Conservation (phyloP, 495 filamentous ascomycete species). For the Podospora tetraspora region DNA sequence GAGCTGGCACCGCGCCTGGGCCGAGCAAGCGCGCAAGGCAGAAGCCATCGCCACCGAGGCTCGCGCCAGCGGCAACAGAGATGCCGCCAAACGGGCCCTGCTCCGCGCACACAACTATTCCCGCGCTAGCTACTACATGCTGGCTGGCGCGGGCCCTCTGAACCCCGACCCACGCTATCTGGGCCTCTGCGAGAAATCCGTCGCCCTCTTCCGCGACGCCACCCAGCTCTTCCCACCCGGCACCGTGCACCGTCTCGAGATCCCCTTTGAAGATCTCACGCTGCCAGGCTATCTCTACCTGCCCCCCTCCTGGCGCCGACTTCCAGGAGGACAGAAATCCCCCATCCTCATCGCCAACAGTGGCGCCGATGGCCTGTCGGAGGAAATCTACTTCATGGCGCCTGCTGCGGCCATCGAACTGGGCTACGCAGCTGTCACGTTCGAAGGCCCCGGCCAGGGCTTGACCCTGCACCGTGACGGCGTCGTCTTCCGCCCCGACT, state of each 20-base stretch:
- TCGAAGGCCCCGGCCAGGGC: slow-evolving; percentile 51
- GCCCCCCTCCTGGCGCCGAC: slow-evolving; percentile 18
- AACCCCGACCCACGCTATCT: slow-evolving; percentile 20
- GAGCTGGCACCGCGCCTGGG: slow-evolving; percentile 37
- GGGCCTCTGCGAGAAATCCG: slow-evolving; percentile 13
- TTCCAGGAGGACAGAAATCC: slow-evolving; percentile 24
- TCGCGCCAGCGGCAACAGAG: slow-evolving; percentile 16
- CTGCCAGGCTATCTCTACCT: slow-evolving; percentile 43
- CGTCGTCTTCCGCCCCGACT: slow-evolving; percentile 34
- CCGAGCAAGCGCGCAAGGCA: slow-evolving; percentile 23
- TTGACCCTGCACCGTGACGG: slow-evolving; percentile 29
- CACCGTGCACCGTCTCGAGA: slow-evolving; percentile 23
- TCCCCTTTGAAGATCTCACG: slow-evolving; percentile 36
- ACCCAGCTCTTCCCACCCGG: slow-evolving; percentile 10
- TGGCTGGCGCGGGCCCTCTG: slow-evolving; percentile 15
- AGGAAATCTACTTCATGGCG: slow-evolving; percentile 43
- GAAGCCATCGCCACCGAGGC: slow-evolving; percentile 34
- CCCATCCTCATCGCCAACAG: slow-evolving; percentile 39
- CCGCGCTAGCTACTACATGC: slow-evolving; percentile 36
- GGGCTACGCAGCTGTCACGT: slow-evolving; percentile 46
- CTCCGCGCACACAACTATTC: slow-evolving; percentile 42
- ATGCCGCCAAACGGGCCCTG: slow-evolving; percentile 27
- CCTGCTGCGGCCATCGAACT: slow-evolving; percentile 17
- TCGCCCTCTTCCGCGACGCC: slow-evolving; percentile 23
- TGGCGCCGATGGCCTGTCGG: slow-evolving; percentile 42